phyloP scores from a whole-genome alignment of 2,329 filamentous ascomycete genomes.

The Penicillium nordicum region DNA sequence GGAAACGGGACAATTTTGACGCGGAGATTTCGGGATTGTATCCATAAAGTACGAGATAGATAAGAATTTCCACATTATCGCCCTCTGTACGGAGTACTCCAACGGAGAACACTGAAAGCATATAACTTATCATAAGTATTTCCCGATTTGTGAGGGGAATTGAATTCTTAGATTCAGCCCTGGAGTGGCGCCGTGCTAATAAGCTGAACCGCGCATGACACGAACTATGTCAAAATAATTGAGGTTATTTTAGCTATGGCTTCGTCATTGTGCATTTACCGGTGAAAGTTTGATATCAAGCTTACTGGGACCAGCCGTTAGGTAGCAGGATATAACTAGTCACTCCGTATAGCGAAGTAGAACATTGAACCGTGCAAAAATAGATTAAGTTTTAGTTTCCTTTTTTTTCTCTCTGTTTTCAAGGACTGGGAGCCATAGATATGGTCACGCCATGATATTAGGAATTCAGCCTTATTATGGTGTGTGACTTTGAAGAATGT shows the following conservation, averaged over 20 bases:
- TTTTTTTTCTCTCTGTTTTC: too few species aligned
- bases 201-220: neutral
- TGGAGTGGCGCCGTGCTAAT: neutral
- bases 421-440: neutral
- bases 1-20: conserved; percentile 5
- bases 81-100: neutral
- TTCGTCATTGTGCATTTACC: neutral
- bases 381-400: neutral
- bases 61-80: neutral
- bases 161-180: neutral
- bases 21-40: neutral
- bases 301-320: neutral
- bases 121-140: neutral
- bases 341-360: neutral
- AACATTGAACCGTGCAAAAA: neutral
- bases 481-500: neutral
- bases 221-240: neutral
- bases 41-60: neutral
- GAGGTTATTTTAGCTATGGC: neutral
- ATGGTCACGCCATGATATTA: neutral
- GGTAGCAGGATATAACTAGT: too few species aligned
- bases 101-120: neutral
- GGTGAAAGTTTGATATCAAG: neutral
- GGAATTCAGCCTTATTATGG: neutral
- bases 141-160: neutral